phyloP scores from a whole-genome alignment of 257 asterid species.

The Lavandula angustifolia region DNA sequence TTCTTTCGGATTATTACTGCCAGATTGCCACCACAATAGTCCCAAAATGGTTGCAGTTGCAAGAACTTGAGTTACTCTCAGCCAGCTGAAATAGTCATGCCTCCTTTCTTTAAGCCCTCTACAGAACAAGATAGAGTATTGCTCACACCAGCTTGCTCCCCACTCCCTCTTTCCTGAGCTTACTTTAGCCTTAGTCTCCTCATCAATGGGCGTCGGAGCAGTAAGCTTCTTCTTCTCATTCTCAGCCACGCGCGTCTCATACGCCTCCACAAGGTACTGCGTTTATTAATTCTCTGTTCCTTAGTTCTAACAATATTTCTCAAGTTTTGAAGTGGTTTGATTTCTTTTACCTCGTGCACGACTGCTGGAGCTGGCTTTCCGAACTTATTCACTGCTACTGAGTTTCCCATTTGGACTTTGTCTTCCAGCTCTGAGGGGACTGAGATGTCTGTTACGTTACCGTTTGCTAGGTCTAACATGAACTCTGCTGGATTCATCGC shows the following conservation, averaged over 20 bases:
- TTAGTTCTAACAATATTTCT: too few relatives aligned
- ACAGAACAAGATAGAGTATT: slow-evolving; percentile 67
- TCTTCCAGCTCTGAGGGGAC: slow-evolving; percentile 78
- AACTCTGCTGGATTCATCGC: slow-evolving; percentile 96
- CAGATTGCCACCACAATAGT: slow-evolving; percentile 93
- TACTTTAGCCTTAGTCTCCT: slow-evolving; percentile 45
- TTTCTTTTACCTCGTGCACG: slow-evolving; percentile 60
- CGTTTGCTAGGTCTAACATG: slow-evolving; percentile 91
- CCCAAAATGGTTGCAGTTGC: slow-evolving; percentile 84
- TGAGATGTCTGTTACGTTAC: slow-evolving; percentile 74
- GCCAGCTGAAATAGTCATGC: slow-evolving; percentile 90
- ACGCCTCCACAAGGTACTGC: slow-evolving; percentile 88
- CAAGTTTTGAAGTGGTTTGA: too few relatives aligned
- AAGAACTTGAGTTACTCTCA: slow-evolving; percentile 86
- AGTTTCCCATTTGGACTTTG: slow-evolving; percentile 62
- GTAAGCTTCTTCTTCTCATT: slow-evolving; percentile 60
- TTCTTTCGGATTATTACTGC: slow-evolving; percentile 52
- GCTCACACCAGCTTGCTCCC: slow-evolving; percentile 95
- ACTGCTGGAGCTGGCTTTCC: slow-evolving; percentile 63
- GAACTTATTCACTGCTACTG: slow-evolving; percentile 43
- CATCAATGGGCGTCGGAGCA: slow-evolving; percentile 54
- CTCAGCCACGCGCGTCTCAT: slow-evolving; percentile 73
- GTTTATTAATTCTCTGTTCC: not conserved
- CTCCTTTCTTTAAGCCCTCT: slow-evolving; percentile 88
- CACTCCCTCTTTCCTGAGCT: slow-evolving; percentile 62